phyloP scores from a whole-genome alignment of 768 basidiomycete species.

The Agaricus subrufescens region DNA sequence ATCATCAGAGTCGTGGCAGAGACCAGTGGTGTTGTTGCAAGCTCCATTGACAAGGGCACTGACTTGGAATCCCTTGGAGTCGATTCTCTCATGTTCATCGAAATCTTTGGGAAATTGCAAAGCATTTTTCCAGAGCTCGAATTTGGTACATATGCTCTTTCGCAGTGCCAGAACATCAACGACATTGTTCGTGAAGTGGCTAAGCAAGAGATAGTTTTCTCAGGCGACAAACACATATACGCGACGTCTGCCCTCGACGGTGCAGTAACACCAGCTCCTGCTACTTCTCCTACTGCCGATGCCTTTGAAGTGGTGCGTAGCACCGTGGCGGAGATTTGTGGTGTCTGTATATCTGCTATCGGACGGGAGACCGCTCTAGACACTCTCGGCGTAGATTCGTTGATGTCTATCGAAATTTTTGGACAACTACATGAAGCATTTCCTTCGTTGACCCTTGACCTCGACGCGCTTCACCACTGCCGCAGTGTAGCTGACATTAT shows the following conservation, averaged over 20 bases:
- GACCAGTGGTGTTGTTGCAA: slow-evolving; percentile 33
- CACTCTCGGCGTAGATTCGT: slow-evolving; percentile 10
- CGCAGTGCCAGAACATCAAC: slow-evolving; percentile 28
- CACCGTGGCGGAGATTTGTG: slow-evolving; percentile 3
- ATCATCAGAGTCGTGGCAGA: slow-evolving; percentile 35
- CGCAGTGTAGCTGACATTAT: slow-evolving; percentile 8
- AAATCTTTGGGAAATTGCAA: slow-evolving; percentile 39
- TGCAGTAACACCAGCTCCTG: not conserved
- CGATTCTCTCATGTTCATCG: slow-evolving; percentile 62
- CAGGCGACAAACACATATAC: not conserved
- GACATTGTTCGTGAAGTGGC: slow-evolving; percentile 29
- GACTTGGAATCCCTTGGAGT: slow-evolving; percentile 54
- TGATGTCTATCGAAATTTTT: slow-evolving; percentile 12
- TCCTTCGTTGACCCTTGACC: slow-evolving; percentile 3
- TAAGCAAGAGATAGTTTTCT: slow-evolving; percentile 11
- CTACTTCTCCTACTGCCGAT: not conserved
- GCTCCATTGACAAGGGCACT: slow-evolving; percentile 27
- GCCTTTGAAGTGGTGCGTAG: not conserved
- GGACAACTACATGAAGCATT: slow-evolving; percentile 9
- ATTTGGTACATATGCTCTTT: slow-evolving; percentile 26
- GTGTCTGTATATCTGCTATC: not conserved
- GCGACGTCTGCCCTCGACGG: not conserved
- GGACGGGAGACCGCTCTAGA: slow-evolving; percentile 4
- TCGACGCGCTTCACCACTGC: slow-evolving; percentile 3
- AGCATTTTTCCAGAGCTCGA: slow-evolving; percentile 25